Evolutionary conservation across 2,329 filamentous ascomycete species (phyloP), one percentile per base, ranked within the genome.

Genomic region (Penicillium decumbens): DNA sequence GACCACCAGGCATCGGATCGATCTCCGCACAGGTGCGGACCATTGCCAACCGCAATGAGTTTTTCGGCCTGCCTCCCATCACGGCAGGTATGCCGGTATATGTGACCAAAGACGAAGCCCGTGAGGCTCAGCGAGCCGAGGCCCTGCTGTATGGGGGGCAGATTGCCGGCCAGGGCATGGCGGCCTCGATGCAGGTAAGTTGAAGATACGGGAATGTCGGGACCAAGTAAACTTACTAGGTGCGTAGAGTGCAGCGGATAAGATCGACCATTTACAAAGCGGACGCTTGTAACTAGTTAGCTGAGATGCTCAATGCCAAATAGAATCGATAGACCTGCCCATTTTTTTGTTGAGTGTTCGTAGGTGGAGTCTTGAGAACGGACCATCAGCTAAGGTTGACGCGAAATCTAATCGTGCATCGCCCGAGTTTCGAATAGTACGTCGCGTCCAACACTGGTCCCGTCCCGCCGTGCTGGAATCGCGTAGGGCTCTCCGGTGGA

Each of bases 101-200:
- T 46, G 58, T 69, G 23, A 68, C 65, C 8, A 68, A 68, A 43
- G 62, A 66, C 2, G 65, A 68, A 46, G 61, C 66, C 0, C 59
- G 62, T 4, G 60, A 66, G 23, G 65, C 65, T 10, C 67, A 70
- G 46, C 59, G 58, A 12, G 53, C 55, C 3, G 59, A 64, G 37
- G 56, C 64, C 10, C 45, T 45, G 39, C 46, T 62, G 13, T 66
- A 65, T 44, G 66, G 65, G 12, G 65, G 65, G 3, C 64, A 62
- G 47, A 64, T 65, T 25, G 59, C 66, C 2, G 57, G 55, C 35
- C 61, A 60, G n/a, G 60, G 66, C 15, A 62, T 62, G 52, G 66
- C 65, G 41, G 63, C 65, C 10, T 57, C 66, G 45, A 64, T 69
- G 64, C 66, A 69, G 59, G 65, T 65, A 45, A 53, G 66, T 61